Base-by-base conservation (phyloP, 768 basidiomycete genomes). In the Leccinum longicurvipes region DNA sequence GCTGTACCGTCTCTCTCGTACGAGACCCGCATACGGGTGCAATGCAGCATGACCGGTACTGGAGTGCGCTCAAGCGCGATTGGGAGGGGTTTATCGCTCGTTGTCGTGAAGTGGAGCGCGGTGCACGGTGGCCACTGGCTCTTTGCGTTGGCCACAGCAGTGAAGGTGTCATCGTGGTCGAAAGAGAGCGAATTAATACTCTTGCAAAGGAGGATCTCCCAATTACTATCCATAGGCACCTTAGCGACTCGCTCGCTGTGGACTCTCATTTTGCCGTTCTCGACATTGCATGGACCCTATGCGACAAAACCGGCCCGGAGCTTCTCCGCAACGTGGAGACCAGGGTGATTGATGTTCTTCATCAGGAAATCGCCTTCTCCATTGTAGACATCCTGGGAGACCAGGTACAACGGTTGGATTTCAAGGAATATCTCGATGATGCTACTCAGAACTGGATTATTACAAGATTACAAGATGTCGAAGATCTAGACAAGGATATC, bases 81-180 rank as follows among this genome's bases (percentile, higher is more conserved):
- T 98, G 96, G 95, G 90, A 98, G 66, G 93, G 95, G 3, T 95
- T 98, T 64, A 85, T 95, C 58, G 89, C 94, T 8, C 82, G 91
- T 54, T 94, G 92, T 65, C 83, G 89, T 51, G 92, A 93, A 60
- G 78, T 94, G n/a, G 95, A 97, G 72, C 86, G 90, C 42, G 84
- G 84, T 58, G 89, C 87, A 31, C 82, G 90, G 44, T 87, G 89
- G 83, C 92, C 92, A 2, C 79, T 93, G 25, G 79, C 79, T 15
- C 77, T 93, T 32, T 86, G 83, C 39, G 66, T 77, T 23, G 73
- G 72, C 17, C 72, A 71, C 53, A 60, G 63, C 17, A 69, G 67
- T 15, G 69, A 72, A 47, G 79, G 81, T 29, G 72, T 88, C 27
- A 68, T 91, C 50, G 69, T 93, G 23, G 73, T 90, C 14, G 89